A percentile compares a stretch with the other conserved stretches of the same genome.
phyloP scores from a whole-genome alignment of 1,139 yeast species.

The Debaryomycetaceae sp. region DNA sequence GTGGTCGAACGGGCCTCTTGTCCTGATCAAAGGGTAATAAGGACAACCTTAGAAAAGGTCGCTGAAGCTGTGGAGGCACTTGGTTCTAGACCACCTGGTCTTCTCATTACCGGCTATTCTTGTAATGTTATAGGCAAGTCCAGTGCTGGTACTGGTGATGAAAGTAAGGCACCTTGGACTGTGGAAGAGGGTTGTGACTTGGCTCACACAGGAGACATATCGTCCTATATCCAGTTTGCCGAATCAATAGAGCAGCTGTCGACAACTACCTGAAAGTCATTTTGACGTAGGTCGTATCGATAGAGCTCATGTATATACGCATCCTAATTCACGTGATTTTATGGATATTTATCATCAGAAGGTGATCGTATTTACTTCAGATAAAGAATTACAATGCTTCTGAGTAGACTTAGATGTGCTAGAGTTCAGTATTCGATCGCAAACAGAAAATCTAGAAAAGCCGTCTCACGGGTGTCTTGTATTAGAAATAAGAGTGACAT shows the following conservation, averaged over 20 bases:
- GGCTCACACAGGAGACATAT: background rate
- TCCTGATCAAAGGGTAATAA: conserved; percentile 83
- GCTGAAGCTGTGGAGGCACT: conserved; percentile 72
- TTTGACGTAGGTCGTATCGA: no score
- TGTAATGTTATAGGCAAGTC: conserved; percentile 55
- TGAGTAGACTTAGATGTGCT: no score
- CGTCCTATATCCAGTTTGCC: background rate
- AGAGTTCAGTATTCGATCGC: no score
- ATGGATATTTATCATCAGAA: no score
- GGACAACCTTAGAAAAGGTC: conserved; percentile 66
- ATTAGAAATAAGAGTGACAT: conserved; percentile 6
- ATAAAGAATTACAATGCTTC: no score
- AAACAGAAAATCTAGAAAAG: no score
- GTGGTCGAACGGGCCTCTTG: conserved; percentile 90
- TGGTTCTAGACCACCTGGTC: conserved; percentile 93
- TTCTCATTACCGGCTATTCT: conserved; percentile 77
- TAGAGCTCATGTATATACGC: no score
- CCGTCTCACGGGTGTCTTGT: no score
- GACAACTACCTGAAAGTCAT: no score
- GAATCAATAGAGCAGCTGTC: background rate
- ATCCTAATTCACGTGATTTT: no score
- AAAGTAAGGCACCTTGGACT: conserved; percentile 33
- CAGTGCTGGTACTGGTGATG: conserved; percentile 5
- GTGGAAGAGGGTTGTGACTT: conserved; percentile 57
- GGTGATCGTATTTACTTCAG: no score